A percentile compares a stretch with the other conserved stretches of the same genome.
Conservation (phyloP, 257 asterid species). For the Thymus mandschuricus region DNA sequence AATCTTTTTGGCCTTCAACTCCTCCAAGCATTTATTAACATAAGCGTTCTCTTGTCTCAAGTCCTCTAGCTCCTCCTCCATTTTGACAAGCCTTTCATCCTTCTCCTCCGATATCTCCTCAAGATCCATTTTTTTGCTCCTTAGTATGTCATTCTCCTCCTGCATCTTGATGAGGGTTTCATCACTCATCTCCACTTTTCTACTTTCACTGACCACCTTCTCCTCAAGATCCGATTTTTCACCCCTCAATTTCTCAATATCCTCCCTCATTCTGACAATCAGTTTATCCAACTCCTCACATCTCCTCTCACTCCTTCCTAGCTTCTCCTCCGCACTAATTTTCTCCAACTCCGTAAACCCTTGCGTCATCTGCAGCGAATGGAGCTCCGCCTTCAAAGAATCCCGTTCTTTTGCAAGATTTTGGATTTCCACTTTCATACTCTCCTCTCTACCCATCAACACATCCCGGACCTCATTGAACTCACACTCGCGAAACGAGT, state of each 20-base stretch:
- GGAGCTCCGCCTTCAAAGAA: too few species aligned
- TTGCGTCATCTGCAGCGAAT: too few species aligned
- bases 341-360: too few species aligned
- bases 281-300: background rate
- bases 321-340: background rate
- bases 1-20: conserved; percentile 8
- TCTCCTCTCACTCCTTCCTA: background rate
- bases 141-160: background rate
- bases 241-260: background rate
- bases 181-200: background rate
- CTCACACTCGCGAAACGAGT: too few species aligned
- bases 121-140: background rate
- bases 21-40: conserved; percentile 15
- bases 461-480: too few species aligned
- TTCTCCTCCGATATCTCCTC: background rate
- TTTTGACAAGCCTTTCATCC: background rate
- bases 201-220: background rate
- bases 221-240: background rate
- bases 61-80: conserved; percentile 2
- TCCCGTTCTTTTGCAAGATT: too few species aligned
- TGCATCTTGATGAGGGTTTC: too few species aligned
- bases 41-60: conserved; percentile 19
- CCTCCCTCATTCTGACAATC: background rate
- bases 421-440: too few species aligned
- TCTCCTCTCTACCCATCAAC: too few species aligned